Base-by-base conservation (phyloP, 2,329 filamentous ascomycete species). In the Talaromyces sp. region DNA sequence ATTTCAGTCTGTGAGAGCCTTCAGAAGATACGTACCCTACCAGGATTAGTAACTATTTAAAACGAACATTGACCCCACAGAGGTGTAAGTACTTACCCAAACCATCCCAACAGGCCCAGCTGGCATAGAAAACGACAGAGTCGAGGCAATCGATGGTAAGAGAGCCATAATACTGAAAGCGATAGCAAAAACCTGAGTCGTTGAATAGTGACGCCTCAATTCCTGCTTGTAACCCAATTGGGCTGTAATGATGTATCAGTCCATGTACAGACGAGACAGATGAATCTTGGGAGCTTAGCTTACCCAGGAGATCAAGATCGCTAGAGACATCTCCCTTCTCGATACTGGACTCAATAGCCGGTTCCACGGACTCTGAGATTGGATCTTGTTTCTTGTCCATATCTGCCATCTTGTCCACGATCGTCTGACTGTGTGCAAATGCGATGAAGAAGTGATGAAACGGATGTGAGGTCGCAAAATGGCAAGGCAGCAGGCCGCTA, bases 131-230 rank as follows among this genome's bases (percentile, higher is more conserved):
- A 87, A 88, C 0, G 84, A 72, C 13, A 88, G 74, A 0, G 86
- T 87, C 35, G 83, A 84, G 6, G 86, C 85, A 67, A 88, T 87
- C 3, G 85, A 87, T 0, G 86, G 85, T 1, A 88, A 75, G 7
- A 88, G 72, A 1, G 86, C 85, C 85, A 89, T 88, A 68, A 88
- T 85, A 70, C 81, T 82, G 66, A 86, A 86, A 2, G 83, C 84
- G 66, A 86, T 83, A 33, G 84, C 86, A 69, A 89, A 88, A 19
- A 88, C 81, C 71, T 88, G 85, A n/a, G 87, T 76, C 66, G 85
- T 86, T 3, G 84, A 84, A 71, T 88, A 88, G 69, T 87, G 87
- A 19, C 86, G 80, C 54, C 83, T 81, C 39, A 89, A 78, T 71
- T 89, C 86, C 74, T 88, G 86, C 72, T 87, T 85, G 75, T 85